A percentile compares a stretch with the other conserved stretches of the same genome.
phyloP scores from a whole-genome alignment of 192 early-diverging fungal species.

The Dissophora globulifera region DNA sequence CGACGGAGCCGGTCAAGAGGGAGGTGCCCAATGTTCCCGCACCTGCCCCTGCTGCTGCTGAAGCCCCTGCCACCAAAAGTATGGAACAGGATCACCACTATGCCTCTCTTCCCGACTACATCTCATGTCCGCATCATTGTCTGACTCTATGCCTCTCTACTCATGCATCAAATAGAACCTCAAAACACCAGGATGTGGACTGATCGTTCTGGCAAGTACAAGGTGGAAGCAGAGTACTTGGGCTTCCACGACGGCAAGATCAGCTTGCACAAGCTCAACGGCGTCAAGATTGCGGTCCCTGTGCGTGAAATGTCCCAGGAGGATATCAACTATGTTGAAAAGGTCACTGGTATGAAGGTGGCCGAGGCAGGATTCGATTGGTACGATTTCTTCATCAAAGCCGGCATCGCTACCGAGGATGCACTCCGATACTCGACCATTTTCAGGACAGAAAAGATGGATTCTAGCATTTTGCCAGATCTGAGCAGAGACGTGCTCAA shows the following conservation, averaged over 20 bases:
- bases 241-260: conserved; percentile 84
- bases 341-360: conserved; percentile 59
- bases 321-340: conserved; percentile 64
- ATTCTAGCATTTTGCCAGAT: conserved; percentile 79
- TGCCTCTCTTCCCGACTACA: background rate
- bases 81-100: background rate
- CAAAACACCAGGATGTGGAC: conserved; percentile 90
- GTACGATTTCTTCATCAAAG: conserved; percentile 91
- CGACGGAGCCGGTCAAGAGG: conserved; percentile 1
- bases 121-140: too few species aligned
- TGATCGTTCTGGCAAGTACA: conserved; percentile 90
- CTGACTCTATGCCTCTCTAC: too few species aligned
- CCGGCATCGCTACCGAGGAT: conserved; percentile 77
- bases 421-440: conserved; percentile 83
- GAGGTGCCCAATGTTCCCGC: conserved; percentile 6
- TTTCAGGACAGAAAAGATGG: conserved; percentile 90
- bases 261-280: conserved; percentile 94
- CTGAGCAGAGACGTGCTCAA: conserved; percentile 80
- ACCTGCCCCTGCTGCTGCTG: conserved; percentile 2
- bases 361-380: conserved; percentile 83
- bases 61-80: conserved; percentile 23
- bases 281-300: conserved; percentile 93
- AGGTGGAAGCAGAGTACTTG: conserved; percentile 90
- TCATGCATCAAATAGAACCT: conserved; percentile 61
- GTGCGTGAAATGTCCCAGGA: conserved; percentile 85